Evolutionary conservation across 176 grass and related monocot species (phyloP).

Genomic region (Hordeum marinum): DNA sequence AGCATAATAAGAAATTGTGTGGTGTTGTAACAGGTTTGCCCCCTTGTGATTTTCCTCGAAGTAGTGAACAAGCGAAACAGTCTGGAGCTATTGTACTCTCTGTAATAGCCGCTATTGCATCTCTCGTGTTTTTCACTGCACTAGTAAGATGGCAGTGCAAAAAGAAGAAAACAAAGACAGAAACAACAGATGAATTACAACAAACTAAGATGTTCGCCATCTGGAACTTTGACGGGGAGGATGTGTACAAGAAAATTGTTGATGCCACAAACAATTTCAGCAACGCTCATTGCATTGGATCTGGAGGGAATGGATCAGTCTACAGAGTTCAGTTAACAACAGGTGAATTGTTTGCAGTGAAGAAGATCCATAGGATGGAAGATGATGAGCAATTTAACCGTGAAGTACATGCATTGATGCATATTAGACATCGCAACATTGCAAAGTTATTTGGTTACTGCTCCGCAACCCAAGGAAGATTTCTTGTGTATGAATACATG

Average conservation of each 20-base stretch:
- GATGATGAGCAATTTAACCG: not conserved
- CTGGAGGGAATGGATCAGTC: not conserved
- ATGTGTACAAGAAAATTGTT: not conserved
- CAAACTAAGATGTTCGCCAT: not conserved
- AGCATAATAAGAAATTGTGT: not conserved
- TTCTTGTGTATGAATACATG: slow-evolving; percentile 7
- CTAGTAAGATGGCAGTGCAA: not conserved
- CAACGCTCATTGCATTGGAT: not conserved
- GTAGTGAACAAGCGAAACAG: not conserved
- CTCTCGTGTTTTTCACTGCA: not conserved
- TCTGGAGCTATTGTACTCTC: not conserved
- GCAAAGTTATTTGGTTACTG: not conserved
- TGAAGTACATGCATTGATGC: not conserved
- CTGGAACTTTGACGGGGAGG: not conserved
- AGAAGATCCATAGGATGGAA: not conserved
- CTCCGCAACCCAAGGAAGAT: not conserved
- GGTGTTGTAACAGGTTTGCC: not conserved
- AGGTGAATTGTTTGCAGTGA: not conserved
- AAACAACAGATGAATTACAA: not conserved
- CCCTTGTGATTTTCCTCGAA: not conserved
- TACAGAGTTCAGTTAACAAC: not conserved
- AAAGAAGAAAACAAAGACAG: not conserved
- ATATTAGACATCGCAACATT: not conserved
- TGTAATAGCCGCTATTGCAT: not conserved
- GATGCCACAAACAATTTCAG: not conserved